phyloP scores from a whole-genome alignment of 1,284 basidiomycete species.

The Naganishia sp. region DNA sequence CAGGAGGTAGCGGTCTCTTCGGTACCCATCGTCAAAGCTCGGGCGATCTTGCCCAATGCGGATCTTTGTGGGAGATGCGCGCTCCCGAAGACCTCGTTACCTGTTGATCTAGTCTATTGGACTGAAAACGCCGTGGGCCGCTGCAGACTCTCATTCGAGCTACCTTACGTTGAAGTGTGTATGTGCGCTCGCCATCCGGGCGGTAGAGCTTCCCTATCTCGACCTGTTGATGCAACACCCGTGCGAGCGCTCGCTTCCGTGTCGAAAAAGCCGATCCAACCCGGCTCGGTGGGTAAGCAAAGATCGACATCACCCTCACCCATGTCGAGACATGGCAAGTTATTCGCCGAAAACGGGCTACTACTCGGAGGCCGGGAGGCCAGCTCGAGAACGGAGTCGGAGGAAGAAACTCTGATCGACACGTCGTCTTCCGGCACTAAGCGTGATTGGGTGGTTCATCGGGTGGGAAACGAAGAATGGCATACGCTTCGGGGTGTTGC shows the following conservation, averaged over 20 bases:
- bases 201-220: slow-evolving; percentile 12
- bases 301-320: slow-evolving; percentile 26
- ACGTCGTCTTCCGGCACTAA: background rate
- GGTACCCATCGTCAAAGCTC: slow-evolving; percentile 9
- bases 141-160: slow-evolving; percentile 4
- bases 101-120: slow-evolving; percentile 7
- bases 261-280: slow-evolving; percentile 1
- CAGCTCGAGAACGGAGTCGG: slow-evolving; percentile 16
- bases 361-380: background rate
- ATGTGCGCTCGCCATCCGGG: slow-evolving; percentile 23
- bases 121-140: slow-evolving; percentile 10
- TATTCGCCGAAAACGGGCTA: background rate
- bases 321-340: slow-evolving; percentile 1
- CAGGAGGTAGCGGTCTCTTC: slow-evolving; percentile 5
- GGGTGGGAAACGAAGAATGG: slow-evolving; percentile 5
- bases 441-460: slow-evolving; percentile 13
- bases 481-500: slow-evolving; percentile 4
- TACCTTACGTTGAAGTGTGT: slow-evolving; percentile 9
- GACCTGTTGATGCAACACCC: slow-evolving; percentile 18
- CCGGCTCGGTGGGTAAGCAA: slow-evolving; percentile 14
- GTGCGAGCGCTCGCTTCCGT: slow-evolving; percentile 3
- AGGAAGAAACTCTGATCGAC: slow-evolving; percentile 11
- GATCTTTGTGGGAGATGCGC: slow-evolving; percentile 10
- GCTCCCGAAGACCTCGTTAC: slow-evolving; percentile 1
- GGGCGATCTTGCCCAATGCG: background rate